Percentiles rank a stretch among this genome's conserved stretches.
phyloP scores from a whole-genome alignment of 129 eudicot species.

The Logfia minima region DNA sequence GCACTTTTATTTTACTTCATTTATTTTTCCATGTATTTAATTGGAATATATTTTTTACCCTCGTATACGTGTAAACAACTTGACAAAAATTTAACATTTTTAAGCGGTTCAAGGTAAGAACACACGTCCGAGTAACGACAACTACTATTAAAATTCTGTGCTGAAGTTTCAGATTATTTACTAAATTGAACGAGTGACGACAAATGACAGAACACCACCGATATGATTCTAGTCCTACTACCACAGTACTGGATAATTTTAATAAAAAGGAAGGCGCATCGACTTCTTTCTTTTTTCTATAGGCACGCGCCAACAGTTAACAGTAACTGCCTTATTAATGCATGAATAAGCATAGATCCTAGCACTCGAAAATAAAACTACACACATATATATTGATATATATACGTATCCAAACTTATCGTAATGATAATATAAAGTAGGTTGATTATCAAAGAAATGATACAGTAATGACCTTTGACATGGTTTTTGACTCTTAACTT shows the following conservation, averaged over 20 bases:
- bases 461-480: not conserved
- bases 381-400: not conserved
- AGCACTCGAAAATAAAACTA: not conserved
- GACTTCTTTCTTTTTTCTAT: not conserved
- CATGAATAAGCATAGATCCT: constrained; percentile 13
- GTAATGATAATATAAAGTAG: not conserved
- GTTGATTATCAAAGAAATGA: not conserved
- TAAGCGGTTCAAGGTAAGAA: not conserved
- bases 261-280: not conserved
- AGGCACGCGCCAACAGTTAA: not conserved
- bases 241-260: not conserved
- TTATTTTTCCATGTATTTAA: not conserved
- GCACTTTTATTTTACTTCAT: not conserved
- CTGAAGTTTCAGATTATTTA: not conserved
- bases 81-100: not conserved
- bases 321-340: constrained; percentile 1
- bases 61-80: not conserved
- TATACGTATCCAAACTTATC: not conserved
- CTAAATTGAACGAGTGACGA: constrained; percentile 22
- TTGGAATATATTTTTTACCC: not conserved
- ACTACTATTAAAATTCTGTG: not conserved
- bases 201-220: constrained; percentile 8
- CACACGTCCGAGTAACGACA: not conserved
- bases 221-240: constrained; percentile 4
- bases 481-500: not conserved